Evolutionary conservation across 2,329 filamentous ascomycete species (phyloP).

Genomic region (Fonsecaea monophora): DNA sequence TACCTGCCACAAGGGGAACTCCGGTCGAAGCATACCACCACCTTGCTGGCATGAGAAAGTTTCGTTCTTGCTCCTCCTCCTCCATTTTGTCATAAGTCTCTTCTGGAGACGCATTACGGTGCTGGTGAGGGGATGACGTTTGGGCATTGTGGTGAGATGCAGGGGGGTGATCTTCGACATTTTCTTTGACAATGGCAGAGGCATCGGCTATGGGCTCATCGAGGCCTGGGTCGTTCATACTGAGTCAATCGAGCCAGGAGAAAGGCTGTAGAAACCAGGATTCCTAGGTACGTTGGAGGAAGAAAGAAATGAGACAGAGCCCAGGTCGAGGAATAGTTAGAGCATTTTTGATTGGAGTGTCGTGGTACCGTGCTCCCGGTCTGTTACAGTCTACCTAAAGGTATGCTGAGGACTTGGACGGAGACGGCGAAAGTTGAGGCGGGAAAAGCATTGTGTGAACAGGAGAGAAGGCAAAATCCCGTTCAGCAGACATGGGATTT

Average conservation of each 20-base stretch:
- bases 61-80: constrained; percentile 37
- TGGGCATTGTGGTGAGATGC: constrained; percentile 19
- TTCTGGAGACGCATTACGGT: constrained; percentile 9
- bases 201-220: constrained; percentile 57
- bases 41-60: constrained; percentile 44
- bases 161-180: constrained; percentile 45
- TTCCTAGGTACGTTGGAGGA: neutral
- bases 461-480: neutral
- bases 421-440: neutral
- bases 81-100: constrained; percentile 22
- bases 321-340: neutral
- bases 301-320: neutral
- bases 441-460: neutral
- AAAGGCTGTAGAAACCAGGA: too few relatives aligned
- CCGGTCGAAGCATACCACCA: constrained; percentile 69
- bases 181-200: constrained; percentile 54
- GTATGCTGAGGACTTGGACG: constrained; percentile 4
- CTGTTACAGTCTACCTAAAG: neutral
- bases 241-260: neutral
- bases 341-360: neutral
- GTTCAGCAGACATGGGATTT: constrained; percentile 1
- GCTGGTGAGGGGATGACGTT: constrained; percentile 42
- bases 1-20: constrained; percentile 63
- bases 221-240: constrained; percentile 62
- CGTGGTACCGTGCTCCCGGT: neutral